Evolutionary conservation across 2,329 filamentous ascomycete species (phyloP).

Genomic region (Mycosphaerella sp.): DNA sequence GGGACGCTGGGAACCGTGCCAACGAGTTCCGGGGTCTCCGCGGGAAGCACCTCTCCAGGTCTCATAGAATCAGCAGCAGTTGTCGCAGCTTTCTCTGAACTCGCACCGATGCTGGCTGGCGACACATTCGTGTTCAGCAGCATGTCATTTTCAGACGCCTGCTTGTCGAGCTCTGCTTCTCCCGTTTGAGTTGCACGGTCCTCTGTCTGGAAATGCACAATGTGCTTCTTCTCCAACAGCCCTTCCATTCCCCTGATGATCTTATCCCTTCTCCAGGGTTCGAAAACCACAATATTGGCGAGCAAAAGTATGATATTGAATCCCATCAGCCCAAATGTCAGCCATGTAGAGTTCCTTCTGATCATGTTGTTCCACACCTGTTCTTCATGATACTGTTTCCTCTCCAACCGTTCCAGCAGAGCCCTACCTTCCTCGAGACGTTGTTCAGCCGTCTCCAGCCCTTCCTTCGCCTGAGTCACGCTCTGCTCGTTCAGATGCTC

Average conservation of each 20-base stretch:
- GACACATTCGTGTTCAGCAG: no score
- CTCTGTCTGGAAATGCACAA: constrained; percentile 4
- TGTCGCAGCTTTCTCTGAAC: constrained; percentile 7
- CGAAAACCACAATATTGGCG: constrained; percentile 60
- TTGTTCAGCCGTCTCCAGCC: constrained; percentile 67
- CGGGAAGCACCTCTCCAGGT: constrained; percentile 22
- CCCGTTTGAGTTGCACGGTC: constrained; percentile 23
- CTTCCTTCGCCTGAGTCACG: constrained; percentile 64
- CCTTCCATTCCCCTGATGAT: constrained; percentile 71
- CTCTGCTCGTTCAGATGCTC: constrained; percentile 90
- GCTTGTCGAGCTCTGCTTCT: constrained; percentile 14
- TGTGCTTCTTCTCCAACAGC: constrained; percentile 59
- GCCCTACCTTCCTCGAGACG: constrained; percentile 71
- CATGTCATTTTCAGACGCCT: background rate
- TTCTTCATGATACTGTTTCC: constrained; percentile 94
- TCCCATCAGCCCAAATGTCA: constrained; percentile 96
- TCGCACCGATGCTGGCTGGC: background rate
- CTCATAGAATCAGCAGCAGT: constrained; percentile 12
- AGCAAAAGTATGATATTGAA: constrained; percentile 88
- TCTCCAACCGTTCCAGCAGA: constrained; percentile 71
- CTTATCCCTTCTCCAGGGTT: constrained; percentile 80
- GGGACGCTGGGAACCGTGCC: constrained; percentile 7
- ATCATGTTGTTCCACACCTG: constrained; percentile 99
- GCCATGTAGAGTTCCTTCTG: constrained; percentile 92
- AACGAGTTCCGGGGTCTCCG: constrained; percentile 21